Evolutionary conservation across 225 moss, liverwort and hornwort species (phyloP).

Genomic region (Climacium dendroides): DNA sequence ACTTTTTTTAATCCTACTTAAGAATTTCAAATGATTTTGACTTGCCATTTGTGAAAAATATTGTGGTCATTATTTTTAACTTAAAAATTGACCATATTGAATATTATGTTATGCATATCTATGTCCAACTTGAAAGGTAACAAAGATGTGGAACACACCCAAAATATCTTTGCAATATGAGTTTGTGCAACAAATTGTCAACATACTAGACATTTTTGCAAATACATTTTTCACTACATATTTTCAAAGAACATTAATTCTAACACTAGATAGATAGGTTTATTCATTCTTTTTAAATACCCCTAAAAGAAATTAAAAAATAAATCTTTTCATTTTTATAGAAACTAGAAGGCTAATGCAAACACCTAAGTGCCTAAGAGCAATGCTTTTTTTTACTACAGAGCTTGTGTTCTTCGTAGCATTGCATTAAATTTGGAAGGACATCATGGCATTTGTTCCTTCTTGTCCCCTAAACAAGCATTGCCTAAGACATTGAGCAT

Average conservation of each 20-base stretch:
- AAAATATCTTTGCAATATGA: background rate
- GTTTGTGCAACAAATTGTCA: background rate
- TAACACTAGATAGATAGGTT: background rate
- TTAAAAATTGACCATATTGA: background rate
- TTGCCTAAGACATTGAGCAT: background rate
- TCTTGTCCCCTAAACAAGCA: too few relatives aligned
- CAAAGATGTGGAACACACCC: background rate
- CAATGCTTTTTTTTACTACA: too few relatives aligned
- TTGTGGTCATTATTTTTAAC: background rate
- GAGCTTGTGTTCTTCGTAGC: too few relatives aligned
- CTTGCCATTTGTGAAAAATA: rapidly evolving
- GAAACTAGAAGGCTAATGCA: background rate
- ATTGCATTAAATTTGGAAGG: too few relatives aligned
- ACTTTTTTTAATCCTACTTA: background rate
- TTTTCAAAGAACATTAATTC: background rate
- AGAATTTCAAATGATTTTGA: background rate
- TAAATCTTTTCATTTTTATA: background rate
- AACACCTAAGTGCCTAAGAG: background rate
- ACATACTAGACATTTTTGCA: background rate
- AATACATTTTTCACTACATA: background rate
- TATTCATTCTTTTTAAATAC: background rate
- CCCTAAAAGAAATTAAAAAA: rapidly evolving
- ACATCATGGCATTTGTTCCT: too few relatives aligned
- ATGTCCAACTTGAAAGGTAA: background rate
- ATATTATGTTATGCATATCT: background rate